Evolutionary conservation across 2,329 filamentous ascomycete species (phyloP), one percentile per base, ranked within the genome.

Genomic region (Colletotrichum sansevieriae): DNA sequence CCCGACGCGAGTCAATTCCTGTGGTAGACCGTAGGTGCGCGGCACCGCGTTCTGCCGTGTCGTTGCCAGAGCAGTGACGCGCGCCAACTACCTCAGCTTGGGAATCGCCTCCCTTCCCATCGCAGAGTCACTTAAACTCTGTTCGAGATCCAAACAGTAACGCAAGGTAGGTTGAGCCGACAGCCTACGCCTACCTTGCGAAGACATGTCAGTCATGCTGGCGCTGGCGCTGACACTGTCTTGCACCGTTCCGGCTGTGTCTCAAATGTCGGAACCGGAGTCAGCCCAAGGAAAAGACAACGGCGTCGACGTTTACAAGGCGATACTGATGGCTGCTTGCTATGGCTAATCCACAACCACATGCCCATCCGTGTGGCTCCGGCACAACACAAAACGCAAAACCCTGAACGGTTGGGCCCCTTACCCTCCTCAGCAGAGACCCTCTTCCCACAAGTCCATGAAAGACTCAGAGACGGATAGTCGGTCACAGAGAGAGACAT

Each of bases 61-160:
- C 18, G 65, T 68, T 68, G 65, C 54, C 47, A 55, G 55, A 55
- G 65, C 47, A 65, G 62, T 68, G 65, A 60, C 55, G 65, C 65
- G 65, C 46, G 29, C 55, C 46, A 60, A 35, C 46, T 54, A 18
- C 18, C 18, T 18, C 18, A 33, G 61, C 37, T 55, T 43, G 46
- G 11, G 49, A 51, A 68, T 51, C 41, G 41, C 47, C 62, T 65
- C 62, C 47, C 55, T 68, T 22, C 35, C 44, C 41, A 35, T 51
- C 56, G 47, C 54, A 37, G 33, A 60, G 39, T 56, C 41, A 43
- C 61, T 41, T 54, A 20, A 18, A 25, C 22, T 33, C 25, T 47
- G 37, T 29, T 29, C 4, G 37, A 5, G 3, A 37, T 58, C n/a
- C 25, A 43, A 54, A 11, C 37, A 13, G 37, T 29, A 29, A 29